Evolutionary conservation across 2,329 filamentous ascomycete species (phyloP), one percentile per base, ranked within the genome.

Genomic region (Cyphellophora europaea): DNA sequence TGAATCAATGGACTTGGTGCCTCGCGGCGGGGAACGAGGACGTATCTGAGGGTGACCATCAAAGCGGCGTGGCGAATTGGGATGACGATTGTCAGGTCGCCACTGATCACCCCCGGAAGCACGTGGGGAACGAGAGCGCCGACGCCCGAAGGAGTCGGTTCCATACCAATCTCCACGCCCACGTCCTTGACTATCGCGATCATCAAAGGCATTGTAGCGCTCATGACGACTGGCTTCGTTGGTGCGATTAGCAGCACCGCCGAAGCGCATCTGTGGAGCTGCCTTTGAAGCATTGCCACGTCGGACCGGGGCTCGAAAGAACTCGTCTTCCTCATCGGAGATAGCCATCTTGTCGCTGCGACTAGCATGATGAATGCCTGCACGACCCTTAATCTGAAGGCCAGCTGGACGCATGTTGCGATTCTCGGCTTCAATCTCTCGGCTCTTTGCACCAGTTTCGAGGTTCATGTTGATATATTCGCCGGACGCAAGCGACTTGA

Each of bases 401-500:
- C 54, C 52, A 19, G 41, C 45, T 18, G 47, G 45, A 15, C 47
- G 33, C 18, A 49, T 30, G 16, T 42, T 43, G 15, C 40, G 39
- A 27, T 40, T 49, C 13, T 34, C 40, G 12, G 40, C 39, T 27
- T 42, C 35, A 34, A 41, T 41, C 30, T 49, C 46, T 38, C 50
- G 38, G 29, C 47, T 36, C 19, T 39, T 27, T 12, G 43, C 38
- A 15, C 33, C 36, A 5, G 45, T 42, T 18, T 46, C 42, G 3
- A 51, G 48, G 37, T 56, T 64, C 14, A 59, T 49, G 37, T 66
- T 63, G 25, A 53, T 55, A 15, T 65, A 54, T 29, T 53, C 52
- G 3, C 50, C 43, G 3, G 55, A 54, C 23, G 59, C 54, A 18
- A 61, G 50, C 4, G 50, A 51, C 37, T 53, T 55, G 13, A 65